A percentile compares a stretch with the other conserved stretches of the same genome.
Conservation (phyloP, 106 monocot species). For the Apostasia ramifera region DNA sequence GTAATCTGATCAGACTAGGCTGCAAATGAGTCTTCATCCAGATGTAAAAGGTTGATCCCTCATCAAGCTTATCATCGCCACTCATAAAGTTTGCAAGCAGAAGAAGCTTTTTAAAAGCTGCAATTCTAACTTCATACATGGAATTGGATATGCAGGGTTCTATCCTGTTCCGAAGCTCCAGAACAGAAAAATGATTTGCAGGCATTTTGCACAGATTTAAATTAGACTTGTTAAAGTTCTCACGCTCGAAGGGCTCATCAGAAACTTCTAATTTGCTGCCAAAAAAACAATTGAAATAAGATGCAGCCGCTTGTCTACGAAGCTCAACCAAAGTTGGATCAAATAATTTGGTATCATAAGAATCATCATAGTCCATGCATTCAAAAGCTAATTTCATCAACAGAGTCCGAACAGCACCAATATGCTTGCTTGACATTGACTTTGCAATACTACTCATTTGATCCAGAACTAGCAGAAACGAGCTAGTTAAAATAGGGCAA, state of each 20-base stretch:
- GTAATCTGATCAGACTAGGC: conserved; percentile 27
- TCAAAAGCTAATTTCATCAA: conserved; percentile 40
- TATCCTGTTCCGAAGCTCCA: conserved; percentile 48
- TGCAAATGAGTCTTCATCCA: conserved; percentile 60
- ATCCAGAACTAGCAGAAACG: conserved; percentile 61
- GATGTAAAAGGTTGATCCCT: conserved; percentile 9
- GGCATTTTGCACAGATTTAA: conserved; percentile 13
- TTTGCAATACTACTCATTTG: conserved; percentile 62
- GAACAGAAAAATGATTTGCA: conserved; percentile 9
- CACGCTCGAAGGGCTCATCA: conserved; percentile 16
- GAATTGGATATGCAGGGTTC: conserved; percentile 51
- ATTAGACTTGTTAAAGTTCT: not conserved
- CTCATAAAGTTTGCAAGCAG: conserved; percentile 31
- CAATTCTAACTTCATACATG: conserved; percentile 73
- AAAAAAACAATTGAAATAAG: conserved; percentile 69
- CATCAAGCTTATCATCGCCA: not conserved
- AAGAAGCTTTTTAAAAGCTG: conserved; percentile 62
- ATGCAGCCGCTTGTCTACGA: conserved; percentile 58
- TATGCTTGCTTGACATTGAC: conserved; percentile 23
- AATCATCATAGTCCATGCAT: conserved; percentile 33
- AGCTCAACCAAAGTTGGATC: conserved; percentile 87
- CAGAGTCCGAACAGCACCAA: conserved; percentile 26
- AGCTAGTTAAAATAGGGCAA: conserved; percentile 62
- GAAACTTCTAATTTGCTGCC: conserved; percentile 15
- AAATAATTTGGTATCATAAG: conserved; percentile 20